phyloP scores from a whole-genome alignment of 2,329 filamentous ascomycete species.

The Penicillium olsonii region DNA sequence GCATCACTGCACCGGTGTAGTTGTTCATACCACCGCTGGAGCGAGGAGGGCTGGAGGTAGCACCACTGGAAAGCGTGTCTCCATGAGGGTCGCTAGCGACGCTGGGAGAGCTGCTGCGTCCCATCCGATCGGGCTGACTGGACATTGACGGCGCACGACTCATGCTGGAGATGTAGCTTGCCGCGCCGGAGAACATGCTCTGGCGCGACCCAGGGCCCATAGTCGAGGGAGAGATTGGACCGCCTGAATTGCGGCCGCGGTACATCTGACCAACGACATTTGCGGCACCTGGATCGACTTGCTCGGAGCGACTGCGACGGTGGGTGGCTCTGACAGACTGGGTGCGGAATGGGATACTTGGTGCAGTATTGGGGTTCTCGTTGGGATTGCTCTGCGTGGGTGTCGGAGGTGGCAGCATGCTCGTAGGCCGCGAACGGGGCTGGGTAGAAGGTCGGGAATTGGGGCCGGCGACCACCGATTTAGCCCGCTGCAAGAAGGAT shows the following conservation, averaged over 20 bases:
- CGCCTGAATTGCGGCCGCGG: constrained; percentile 59
- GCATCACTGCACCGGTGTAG: constrained; percentile 65
- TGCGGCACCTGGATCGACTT: constrained; percentile 55
- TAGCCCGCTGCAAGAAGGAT: constrained; percentile 61
- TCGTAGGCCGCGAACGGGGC: constrained; percentile 49
- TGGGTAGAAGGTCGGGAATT: constrained; percentile 38
- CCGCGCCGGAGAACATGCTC: constrained; percentile 41
- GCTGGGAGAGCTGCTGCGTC: constrained; percentile 69
- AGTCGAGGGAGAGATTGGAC: constrained; percentile 57
- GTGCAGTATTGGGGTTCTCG: constrained; percentile 51
- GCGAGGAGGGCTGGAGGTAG: constrained; percentile 57
- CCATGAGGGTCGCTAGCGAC: constrained; percentile 51
- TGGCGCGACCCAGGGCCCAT: constrained; percentile 44
- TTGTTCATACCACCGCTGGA: constrained; percentile 69
- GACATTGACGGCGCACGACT: constrained; percentile 55
- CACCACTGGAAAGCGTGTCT: constrained; percentile 47
- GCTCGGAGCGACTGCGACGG: constrained; percentile 53
- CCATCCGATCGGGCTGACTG: constrained; percentile 48
- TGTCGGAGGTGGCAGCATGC: constrained; percentile 42
- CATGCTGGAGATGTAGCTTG: constrained; percentile 55
- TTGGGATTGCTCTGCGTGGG: constrained; percentile 38
- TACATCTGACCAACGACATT: constrained; percentile 89
- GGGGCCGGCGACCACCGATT: constrained; percentile 56
- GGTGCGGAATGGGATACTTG: constrained; percentile 50
- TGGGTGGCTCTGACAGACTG: constrained; percentile 45